Evolutionary conservation across 495 filamentous ascomycete species (phyloP), one percentile per base, ranked within the genome.

Genomic region (Xylaria scruposa): DNA sequence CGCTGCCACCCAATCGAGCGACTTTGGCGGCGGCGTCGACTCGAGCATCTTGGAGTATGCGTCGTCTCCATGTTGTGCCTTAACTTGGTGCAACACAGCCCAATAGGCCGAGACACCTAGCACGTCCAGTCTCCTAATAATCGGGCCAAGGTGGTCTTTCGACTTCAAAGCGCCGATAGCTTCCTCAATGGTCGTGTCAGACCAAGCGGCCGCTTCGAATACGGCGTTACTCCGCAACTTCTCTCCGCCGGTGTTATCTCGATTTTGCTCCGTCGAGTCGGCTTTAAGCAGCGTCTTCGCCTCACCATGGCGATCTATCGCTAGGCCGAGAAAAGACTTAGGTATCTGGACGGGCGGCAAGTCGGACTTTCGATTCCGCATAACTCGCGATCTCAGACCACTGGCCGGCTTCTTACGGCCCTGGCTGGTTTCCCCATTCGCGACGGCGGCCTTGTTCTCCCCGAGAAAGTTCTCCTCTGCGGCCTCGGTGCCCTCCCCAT

Each of bases 291-390:
- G 4, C 3, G 38, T 3, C 6, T 72, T 56, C 9, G 61, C 21
- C 63, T 74, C 71, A 9, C 62, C 38, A 56, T 71, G 54, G 36
- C 75, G 72, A 68, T 72, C 74, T 2, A 84, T 76, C 64, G 81
- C 81, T 1, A 71, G 40, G 33, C 80, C 70, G 47, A 78, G 62
- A 74, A 89, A 89, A 64, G 81, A 84, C 10, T 76, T 71, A 9
- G 86, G 84, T 26, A 89, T 42, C 26, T 78, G 68, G 4, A 86
- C 72, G 24, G 82, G 78, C 3, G 86, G 84, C 0, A 84, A 47
- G 33, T 85, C 81, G 19, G 82, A 79, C 68, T 79, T 78, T 59
- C 81, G 80, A 72, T 71, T 78, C 44, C 84, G 78, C 49, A 56
- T 54, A n/a, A 76, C 74, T 36, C 85, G 82, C 58, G 79, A 73